A percentile compares a stretch with the other conserved stretches of the same genome.
Evolutionary conservation across 106 monocot genomes (phyloP).

Genomic region (Acorus calamus): DNA sequence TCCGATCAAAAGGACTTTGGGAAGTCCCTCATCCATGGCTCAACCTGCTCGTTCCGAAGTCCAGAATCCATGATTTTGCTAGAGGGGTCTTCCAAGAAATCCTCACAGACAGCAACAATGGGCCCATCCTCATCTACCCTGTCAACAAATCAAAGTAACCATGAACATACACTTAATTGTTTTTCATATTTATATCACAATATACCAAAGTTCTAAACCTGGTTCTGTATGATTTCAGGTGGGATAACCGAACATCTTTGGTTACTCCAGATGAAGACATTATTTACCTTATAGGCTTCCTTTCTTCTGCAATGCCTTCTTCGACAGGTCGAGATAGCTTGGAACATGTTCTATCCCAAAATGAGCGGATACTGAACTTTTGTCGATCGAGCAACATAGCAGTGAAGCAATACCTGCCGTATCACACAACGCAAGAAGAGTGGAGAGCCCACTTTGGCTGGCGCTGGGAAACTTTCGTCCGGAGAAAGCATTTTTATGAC

Average conservation of each 20-base stretch:
- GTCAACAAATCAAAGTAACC: constrained; percentile 9
- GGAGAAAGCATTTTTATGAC: neutral
- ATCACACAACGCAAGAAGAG: neutral
- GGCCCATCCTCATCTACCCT: constrained; percentile 14
- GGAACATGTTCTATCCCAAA: neutral
- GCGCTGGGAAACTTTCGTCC: neutral
- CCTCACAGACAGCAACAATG: neutral
- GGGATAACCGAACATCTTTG: neutral
- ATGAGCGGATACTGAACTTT: neutral
- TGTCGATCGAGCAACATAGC: neutral
- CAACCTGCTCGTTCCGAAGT: constrained; percentile 10
- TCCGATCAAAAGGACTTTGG: constrained; percentile 6
- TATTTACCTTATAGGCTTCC: neutral
- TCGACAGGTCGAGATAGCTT: neutral
- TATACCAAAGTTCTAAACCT: neutral
- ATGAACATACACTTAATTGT: neutral
- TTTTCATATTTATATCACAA: neutral
- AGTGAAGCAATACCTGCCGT: neutral
- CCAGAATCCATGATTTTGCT: neutral
- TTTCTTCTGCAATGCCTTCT: neutral
- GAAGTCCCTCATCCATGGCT: constrained; percentile 21
- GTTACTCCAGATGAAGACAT: too few relatives aligned
- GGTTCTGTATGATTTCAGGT: neutral
- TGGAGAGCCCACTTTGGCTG: neutral
- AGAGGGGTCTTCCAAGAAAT: neutral